Conservation (phyloP, 148 eudicot genomes). For the Simmondsia chinensis region DNA sequence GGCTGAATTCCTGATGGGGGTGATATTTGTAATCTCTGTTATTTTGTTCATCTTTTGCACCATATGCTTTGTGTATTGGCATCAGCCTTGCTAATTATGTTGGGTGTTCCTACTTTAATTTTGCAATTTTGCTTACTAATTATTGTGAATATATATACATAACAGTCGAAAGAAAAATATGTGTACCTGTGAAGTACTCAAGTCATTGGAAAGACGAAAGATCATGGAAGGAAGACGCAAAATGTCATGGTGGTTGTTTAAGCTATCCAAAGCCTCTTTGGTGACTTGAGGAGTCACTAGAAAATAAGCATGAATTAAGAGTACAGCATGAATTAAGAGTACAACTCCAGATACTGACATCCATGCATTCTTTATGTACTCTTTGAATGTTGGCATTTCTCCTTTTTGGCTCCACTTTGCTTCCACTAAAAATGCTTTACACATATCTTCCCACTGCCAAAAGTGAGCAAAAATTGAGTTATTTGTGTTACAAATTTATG, state of each 20-base stretch:
- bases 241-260: constrained; percentile 10
- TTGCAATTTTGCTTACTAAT: too few species aligned
- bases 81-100: too few species aligned
- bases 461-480: too few species aligned
- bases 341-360: constrained; percentile 11
- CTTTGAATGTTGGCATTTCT: constrained; percentile 7
- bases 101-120: too few species aligned
- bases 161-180: too few species aligned
- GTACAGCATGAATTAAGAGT: too few species aligned
- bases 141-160: too few species aligned
- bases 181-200: constrained; percentile 17
- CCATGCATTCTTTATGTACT: constrained; percentile 16
- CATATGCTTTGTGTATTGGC: too few species aligned
- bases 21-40: too few species aligned
- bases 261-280: constrained; percentile 1
- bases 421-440: constrained; percentile 12
- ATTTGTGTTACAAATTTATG: too few species aligned
- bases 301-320: constrained; percentile 14
- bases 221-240: constrained; percentile 3
- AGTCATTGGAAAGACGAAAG: constrained; percentile 16
- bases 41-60: too few species aligned
- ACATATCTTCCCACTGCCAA: constrained; percentile 10
- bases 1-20: too few species aligned
- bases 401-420: constrained; percentile 10
- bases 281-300: constrained; percentile 3